These are phyloP conservation scores for Lecanoromycetidae sp. DNA, from an alignment of 2,329 filamentous ascomycete species.

Conservation along the genomic window DNA sequence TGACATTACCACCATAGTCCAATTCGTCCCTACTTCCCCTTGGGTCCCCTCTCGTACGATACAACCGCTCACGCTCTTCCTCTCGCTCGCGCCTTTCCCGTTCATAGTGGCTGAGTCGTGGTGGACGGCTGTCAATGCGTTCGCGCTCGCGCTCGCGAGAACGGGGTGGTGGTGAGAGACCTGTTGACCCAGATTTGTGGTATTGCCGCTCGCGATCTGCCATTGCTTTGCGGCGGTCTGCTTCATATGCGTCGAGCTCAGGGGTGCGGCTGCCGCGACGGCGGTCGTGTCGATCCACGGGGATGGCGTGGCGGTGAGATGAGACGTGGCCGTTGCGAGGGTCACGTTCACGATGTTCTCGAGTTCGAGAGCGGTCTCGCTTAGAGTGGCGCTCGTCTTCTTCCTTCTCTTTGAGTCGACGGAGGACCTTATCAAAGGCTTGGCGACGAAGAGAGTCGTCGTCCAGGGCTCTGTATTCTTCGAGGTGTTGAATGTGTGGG, in stretches of 20 bases:
- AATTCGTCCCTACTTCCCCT: conserved; percentile 73
- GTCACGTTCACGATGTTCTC: conserved; percentile 30
- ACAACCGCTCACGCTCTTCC: conserved; percentile 77
- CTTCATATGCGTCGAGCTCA: conserved; percentile 85
- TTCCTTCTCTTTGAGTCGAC: conserved; percentile 81
- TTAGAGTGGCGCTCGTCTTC: conserved; percentile 46
- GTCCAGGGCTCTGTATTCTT: conserved; percentile 72
- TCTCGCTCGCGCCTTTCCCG: conserved; percentile 79
- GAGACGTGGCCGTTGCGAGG: conserved; percentile 35
- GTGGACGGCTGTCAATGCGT: conserved; percentile 20
- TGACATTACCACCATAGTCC: conserved; percentile 68
- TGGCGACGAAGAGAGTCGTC: conserved; percentile 70
- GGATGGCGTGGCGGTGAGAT: conserved; percentile 22
- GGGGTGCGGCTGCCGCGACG: conserved; percentile 67
- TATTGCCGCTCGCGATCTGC: conserved; percentile 91
- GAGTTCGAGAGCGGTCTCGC: conserved; percentile 46
- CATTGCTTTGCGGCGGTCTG: conserved; percentile 83
- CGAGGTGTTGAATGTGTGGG: conserved; percentile 62
- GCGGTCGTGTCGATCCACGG: conserved; percentile 29
- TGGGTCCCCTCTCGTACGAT: conserved; percentile 69
- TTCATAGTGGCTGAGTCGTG: conserved; percentile 47
- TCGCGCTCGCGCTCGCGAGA: conserved; percentile 17
- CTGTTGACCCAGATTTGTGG: conserved; percentile 62
- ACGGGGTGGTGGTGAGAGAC: conserved; percentile 39
- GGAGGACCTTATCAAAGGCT: conserved; percentile 86